Evolutionary conservation across 2,329 filamentous ascomycete species (phyloP).

Genomic region (Coniella lustricola): DNA sequence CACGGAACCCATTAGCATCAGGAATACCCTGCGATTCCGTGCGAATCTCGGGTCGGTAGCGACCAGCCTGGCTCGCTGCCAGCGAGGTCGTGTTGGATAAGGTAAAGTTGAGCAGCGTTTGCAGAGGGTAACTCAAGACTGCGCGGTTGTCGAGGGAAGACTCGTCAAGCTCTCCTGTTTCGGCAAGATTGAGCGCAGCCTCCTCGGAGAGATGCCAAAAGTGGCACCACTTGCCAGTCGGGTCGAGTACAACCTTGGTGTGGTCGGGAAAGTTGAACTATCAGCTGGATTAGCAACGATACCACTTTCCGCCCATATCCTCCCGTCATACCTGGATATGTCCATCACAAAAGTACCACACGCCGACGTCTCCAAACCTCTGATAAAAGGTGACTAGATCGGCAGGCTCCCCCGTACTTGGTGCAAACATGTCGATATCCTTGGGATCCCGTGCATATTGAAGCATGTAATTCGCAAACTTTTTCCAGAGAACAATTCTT

Average conservation of each 20-base stretch:
- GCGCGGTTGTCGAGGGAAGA: slow-evolving; percentile 65
- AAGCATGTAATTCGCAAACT: slow-evolving; percentile 69
- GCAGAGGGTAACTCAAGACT: slow-evolving; percentile 63
- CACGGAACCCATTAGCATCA: slow-evolving; percentile 63
- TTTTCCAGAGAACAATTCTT: slow-evolving; percentile 62
- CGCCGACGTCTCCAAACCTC: slow-evolving; percentile 70
- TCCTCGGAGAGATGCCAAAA: slow-evolving; percentile 71
- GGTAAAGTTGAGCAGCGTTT: slow-evolving; percentile 63
- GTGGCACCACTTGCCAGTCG: slow-evolving; percentile 67
- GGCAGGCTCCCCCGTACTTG: slow-evolving; percentile 36
- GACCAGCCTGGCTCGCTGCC: slow-evolving; percentile 35
- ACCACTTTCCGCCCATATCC: slow-evolving; percentile 17
- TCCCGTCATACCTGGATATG: slow-evolving; percentile 57
- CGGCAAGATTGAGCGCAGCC: slow-evolving; percentile 57
- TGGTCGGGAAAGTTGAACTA: slow-evolving; percentile 85
- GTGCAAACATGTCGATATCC: slow-evolving; percentile 17
- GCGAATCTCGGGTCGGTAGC: slow-evolving; percentile 52
- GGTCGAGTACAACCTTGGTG: slow-evolving; percentile 73
- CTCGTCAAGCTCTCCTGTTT: slow-evolving; percentile 60
- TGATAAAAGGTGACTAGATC: slow-evolving; percentile 76
- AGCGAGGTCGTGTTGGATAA: neutral
- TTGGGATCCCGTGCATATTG: slow-evolving; percentile 14
- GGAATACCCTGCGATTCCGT: slow-evolving; percentile 57
- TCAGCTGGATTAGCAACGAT: neutral
- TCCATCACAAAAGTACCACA: slow-evolving; percentile 75